These are phyloP conservation scores for Irpex rosettiformis DNA, from an alignment of 1,284 basidiomycete species.

Conservation along the genomic window DNA sequence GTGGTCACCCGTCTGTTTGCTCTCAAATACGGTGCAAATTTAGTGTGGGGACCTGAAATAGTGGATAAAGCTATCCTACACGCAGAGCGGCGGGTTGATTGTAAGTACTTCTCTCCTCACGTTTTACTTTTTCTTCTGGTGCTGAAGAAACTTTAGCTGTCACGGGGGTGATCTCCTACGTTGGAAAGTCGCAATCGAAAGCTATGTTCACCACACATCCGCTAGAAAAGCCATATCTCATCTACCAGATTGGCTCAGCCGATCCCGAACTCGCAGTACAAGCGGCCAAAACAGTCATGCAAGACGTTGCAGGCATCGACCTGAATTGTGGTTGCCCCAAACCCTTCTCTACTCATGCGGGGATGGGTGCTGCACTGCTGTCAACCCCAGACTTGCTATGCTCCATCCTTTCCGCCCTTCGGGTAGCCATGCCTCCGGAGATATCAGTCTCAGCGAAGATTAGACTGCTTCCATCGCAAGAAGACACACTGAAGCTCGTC, in stretches of 20 bases:
- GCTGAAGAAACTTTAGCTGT: slow-evolving; percentile 43
- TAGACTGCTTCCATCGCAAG: slow-evolving; percentile 76
- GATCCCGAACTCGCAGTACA: slow-evolving; percentile 88
- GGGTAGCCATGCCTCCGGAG: slow-evolving; percentile 69
- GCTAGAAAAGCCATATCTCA: slow-evolving; percentile 86
- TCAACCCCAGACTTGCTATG: slow-evolving; percentile 89
- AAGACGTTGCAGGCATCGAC: slow-evolving; percentile 93
- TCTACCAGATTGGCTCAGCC: slow-evolving; percentile 92
- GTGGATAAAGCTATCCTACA: slow-evolving; percentile 97
- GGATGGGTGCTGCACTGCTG: slow-evolving; percentile 96
- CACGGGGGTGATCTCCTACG: slow-evolving; percentile 89
- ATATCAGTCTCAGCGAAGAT: slow-evolving; percentile 93
- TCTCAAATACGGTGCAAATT: slow-evolving; percentile 88
- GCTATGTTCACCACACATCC: slow-evolving; percentile 94
- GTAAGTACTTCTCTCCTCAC: slow-evolving; percentile 42
- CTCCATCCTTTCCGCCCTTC: slow-evolving; percentile 76
- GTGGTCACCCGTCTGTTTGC: slow-evolving; percentile 84
- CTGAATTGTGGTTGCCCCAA: slow-evolving; percentile 96
- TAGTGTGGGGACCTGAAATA: slow-evolving; percentile 97
- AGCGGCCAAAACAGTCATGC: slow-evolving; percentile 83
- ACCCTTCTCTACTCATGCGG: slow-evolving; percentile 91
- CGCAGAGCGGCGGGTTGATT: slow-evolving; percentile 77
- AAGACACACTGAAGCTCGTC: slow-evolving; percentile 85
- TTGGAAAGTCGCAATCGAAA: slow-evolving; percentile 60
- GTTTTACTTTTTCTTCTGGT: background rate